Conservation (phyloP, 371 early-diverging fungal genomes). For the Mucor indicus region DNA sequence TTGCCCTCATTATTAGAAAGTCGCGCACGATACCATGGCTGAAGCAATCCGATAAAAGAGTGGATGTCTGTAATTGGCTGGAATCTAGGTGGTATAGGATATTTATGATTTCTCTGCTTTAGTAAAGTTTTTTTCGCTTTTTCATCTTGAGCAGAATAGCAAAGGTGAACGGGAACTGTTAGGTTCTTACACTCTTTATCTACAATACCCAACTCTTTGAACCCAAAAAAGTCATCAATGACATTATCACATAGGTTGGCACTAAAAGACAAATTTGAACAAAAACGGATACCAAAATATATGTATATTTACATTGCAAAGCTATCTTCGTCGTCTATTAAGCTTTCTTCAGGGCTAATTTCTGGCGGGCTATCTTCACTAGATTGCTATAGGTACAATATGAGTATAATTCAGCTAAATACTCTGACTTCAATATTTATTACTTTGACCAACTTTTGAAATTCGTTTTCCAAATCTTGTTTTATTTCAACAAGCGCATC, state of each 20-base stretch:
- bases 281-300: too few species aligned
- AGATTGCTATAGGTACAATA: too few species aligned
- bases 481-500: slow-evolving; percentile 67
- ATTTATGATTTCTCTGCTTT: slow-evolving; percentile 12
- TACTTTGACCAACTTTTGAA: slow-evolving; percentile 47
- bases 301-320: too few species aligned
- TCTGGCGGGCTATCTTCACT: too few species aligned
- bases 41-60: slow-evolving; percentile 68
- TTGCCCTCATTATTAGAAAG: slow-evolving; percentile 42
- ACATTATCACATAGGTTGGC: slow-evolving; percentile 78
- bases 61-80: slow-evolving; percentile 45
- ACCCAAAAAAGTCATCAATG: slow-evolving; percentile 85
- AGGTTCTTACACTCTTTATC: slow-evolving; percentile 59
- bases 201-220: slow-evolving; percentile 81
- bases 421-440: slow-evolving; percentile 16
- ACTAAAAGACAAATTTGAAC: slow-evolving; percentile 21
- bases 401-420: too few species aligned
- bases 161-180: slow-evolving; percentile 16
- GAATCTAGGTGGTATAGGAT: slow-evolving; percentile 61
- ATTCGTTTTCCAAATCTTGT: slow-evolving; percentile 63
- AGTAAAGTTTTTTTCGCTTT: too few species aligned
- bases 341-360: too few species aligned
- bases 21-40: slow-evolving; percentile 61
- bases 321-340: too few species aligned
- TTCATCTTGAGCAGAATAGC: too few species aligned